Evolutionary conservation across 768 basidiomycete genomes (phyloP), one percentile per base, ranked within the genome.

Genomic region (Phlebiopsis flavidoalba): DNA sequence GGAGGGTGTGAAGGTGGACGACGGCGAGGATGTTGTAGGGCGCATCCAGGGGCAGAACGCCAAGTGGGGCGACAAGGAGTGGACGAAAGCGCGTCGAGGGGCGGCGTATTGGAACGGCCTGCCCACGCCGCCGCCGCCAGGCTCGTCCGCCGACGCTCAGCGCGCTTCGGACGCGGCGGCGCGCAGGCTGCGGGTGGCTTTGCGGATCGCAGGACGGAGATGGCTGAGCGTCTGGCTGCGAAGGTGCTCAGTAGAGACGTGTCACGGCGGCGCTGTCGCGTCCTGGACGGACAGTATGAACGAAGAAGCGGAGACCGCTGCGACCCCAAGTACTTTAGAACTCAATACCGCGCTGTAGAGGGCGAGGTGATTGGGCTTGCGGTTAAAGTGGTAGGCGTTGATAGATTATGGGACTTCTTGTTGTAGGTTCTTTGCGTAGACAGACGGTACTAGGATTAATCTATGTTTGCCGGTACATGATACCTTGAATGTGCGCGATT

Each of bases 281-380:
- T 45, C 31, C 11, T 80, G 74, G 81, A 68, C 62, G 53, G 70
- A 58, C 19, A 64, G 58, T 21, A 74, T 83, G 73, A 76, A 82
- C 60, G 77, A 68, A 19, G 69, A 71, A 11, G 79, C 79, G 33
- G 82, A 82, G 60, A 71, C 62, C 33, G n/a, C 72, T 75, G 61
- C 72, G 83, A 49, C 73, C n/a, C 75, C 68, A 70, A 72, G 54
- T 70, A 83, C 35, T 84, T 96, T 68, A 80, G 93, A 71, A 96
- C 95, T 2, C 75, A 83, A 69, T 96, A 94, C 70, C 81, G 84
- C 60, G 90, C 90, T 26, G 93, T 97, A 1, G 91, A 91, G 73
- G 91, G 86, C 73, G 91, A 94, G 66, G 85, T 92, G 21, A 75
- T 88, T 43, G 92, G 91, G 21, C 63, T 69, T 33, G 68, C 68